Evolutionary conservation across 495 filamentous ascomycete species (phyloP).

Genomic region (Lophiostoma macrostomum): DNA sequence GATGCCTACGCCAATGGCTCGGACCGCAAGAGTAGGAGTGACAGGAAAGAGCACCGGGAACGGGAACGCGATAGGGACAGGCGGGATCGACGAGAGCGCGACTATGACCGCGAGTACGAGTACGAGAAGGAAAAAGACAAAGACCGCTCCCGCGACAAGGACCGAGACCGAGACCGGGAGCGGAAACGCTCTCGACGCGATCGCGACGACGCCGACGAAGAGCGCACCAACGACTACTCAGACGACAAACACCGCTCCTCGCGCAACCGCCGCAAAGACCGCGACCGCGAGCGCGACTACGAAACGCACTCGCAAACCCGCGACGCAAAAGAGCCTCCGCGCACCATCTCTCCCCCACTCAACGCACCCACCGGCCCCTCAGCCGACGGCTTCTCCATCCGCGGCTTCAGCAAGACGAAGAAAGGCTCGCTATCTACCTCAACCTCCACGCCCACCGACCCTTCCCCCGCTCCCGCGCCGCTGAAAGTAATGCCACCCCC

Average conservation of each 20-base stretch:
- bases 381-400: slow-evolving; percentile 41
- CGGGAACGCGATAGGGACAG: slow-evolving; percentile 23
- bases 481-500: slow-evolving; percentile 22
- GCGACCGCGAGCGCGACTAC: slow-evolving; percentile 25
- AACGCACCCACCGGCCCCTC: slow-evolving; percentile 45
- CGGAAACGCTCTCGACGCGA: slow-evolving; percentile 56
- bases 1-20: slow-evolving; percentile 1
- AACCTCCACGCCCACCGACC: too few species aligned
- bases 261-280: slow-evolving; percentile 41
- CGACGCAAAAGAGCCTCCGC: background rate
- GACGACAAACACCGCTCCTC: slow-evolving; percentile 42
- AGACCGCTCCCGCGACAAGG: slow-evolving; percentile 48
- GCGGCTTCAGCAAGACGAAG: slow-evolving; percentile 31
- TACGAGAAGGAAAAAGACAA: slow-evolving; percentile 37
- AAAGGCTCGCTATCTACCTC: slow-evolving; percentile 12
- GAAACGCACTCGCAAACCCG: background rate
- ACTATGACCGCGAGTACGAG: slow-evolving; percentile 46
- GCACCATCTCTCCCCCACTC: slow-evolving; percentile 21
- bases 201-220: slow-evolving; percentile 44
- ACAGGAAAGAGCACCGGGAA: slow-evolving; percentile 36
- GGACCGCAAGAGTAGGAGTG: slow-evolving; percentile 22
- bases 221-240: slow-evolving; percentile 41
- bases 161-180: slow-evolving; percentile 43
- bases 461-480: too few species aligned
- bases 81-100: slow-evolving; percentile 40